These are phyloP conservation scores for Yarrowia yakushimensis DNA, from an alignment of 805 yeast genomes.

Conservation along the genomic window DNA sequence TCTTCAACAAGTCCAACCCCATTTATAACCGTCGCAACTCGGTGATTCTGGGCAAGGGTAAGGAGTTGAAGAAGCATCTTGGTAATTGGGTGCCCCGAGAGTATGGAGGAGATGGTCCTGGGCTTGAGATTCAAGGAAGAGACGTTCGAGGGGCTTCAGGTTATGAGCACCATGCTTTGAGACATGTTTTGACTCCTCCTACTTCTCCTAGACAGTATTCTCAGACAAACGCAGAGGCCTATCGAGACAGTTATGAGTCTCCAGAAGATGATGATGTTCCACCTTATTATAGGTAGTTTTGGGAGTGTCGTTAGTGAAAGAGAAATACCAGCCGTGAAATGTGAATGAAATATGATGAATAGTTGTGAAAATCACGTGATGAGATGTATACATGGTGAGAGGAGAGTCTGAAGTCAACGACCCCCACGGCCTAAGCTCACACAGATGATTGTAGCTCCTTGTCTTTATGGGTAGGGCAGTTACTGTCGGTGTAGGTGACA, in stretches of 20 bases:
- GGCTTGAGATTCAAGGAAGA: not conserved
- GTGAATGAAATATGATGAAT: too few relatives aligned
- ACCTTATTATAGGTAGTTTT: not conserved
- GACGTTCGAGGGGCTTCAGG: not conserved
- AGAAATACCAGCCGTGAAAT: too few relatives aligned
- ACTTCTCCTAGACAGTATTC: not conserved
- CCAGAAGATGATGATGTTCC: slow-evolving; percentile 13
- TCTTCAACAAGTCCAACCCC: slow-evolving; percentile 6
- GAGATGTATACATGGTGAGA: too few relatives aligned
- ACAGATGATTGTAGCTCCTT: too few relatives aligned
- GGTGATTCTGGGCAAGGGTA: not conserved
- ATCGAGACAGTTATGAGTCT: not conserved
- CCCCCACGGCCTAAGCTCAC: too few relatives aligned
- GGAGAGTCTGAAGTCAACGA: too few relatives aligned
- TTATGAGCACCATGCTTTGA: not conserved
- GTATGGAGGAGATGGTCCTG: not conserved
- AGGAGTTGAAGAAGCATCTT: slow-evolving; percentile 1
- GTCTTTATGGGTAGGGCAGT: too few relatives aligned
- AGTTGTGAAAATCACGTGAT: too few relatives aligned
- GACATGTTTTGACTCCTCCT: not conserved
- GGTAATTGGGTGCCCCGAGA: slow-evolving; percentile 4
- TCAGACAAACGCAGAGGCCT: not conserved
- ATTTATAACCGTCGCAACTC: not conserved
- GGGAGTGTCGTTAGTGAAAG: too few relatives aligned
- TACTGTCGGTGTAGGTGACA: too few relatives aligned